Base-by-base conservation (phyloP, 2,329 filamentous ascomycete species). In the Trichophyton simii region DNA sequence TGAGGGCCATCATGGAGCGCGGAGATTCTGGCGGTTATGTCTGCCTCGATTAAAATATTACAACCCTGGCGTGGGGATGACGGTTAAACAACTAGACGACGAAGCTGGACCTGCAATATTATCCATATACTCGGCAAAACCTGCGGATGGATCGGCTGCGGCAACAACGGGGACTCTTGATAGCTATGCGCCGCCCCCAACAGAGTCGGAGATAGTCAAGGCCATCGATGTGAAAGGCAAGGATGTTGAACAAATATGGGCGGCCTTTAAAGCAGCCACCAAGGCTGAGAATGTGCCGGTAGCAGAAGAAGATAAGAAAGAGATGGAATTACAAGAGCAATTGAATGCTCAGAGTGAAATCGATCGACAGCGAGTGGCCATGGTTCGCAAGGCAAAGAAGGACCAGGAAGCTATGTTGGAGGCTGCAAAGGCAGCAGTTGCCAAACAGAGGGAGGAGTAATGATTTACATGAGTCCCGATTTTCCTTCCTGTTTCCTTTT, bases 21-120 rank as follows among this genome's bases (percentile, higher is more conserved):
- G 91, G 70, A 89, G 89, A 78, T 96, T 99, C 82, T 96, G 90
- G 89, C 84, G 83, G 65, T 79, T 86, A 63, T 87, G 85, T 72
- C 85, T 97, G 57, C 89, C 89, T 22, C 84, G 89, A 62, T 80
- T 99, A 67, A 96, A 99, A 80, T 99, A 86, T 78, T 87, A 95
- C 80, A 99, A 99, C 73, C 94, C 94, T 0, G 77, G 84, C 11
- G 75, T 96, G 54, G 84, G 87, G 50, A 95, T 97, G 82, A 85
- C 88, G 63, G 83, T 96, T 68, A 86, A 87, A 73, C 87, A 88
- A 63, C 85, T 82, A 65, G 68, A 72, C 42, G 76, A 85, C 52
- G 79, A 84, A 66, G 72, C 70, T 22, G 70, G 68, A 2, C 72
- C 72, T 50, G 69, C 75, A 34, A 69, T 70, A 42, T 66, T 77